Evolutionary conservation across 805 yeast species (phyloP).

Genomic region (Monosporozyma aerobia): DNA sequence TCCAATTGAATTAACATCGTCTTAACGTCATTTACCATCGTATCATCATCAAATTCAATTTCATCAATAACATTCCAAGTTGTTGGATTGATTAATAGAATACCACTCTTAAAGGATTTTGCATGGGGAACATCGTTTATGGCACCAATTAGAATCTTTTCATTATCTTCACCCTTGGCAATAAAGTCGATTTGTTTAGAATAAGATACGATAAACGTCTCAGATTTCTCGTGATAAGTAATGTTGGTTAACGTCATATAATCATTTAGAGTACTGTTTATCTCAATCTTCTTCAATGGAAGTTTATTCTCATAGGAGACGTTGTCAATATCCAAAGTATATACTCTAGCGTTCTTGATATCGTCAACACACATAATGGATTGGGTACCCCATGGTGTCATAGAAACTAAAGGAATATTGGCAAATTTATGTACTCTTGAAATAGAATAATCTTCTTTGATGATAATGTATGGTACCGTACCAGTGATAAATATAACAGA

Average conservation of each 20-base stretch:
- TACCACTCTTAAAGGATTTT: slow-evolving; percentile 44
- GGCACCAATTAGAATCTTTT: slow-evolving; percentile 46
- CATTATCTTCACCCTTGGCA: slow-evolving; percentile 68
- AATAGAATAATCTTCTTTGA: slow-evolving; percentile 53
- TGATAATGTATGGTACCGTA: slow-evolving; percentile 54
- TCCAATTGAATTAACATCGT: slow-evolving; percentile 32
- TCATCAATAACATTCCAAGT: slow-evolving; percentile 73
- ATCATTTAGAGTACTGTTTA: slow-evolving; percentile 35
- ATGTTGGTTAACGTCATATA: slow-evolving; percentile 49
- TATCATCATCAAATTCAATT: slow-evolving; percentile 56
- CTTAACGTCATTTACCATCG: slow-evolving; percentile 37
- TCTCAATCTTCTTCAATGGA: slow-evolving; percentile 43
- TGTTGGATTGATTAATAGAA: slow-evolving; percentile 61
- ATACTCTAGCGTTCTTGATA: slow-evolving; percentile 54
- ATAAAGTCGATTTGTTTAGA: slow-evolving; percentile 48
- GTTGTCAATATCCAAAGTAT: slow-evolving; percentile 27
- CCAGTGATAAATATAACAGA: slow-evolving; percentile 67
- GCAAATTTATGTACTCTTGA: slow-evolving; percentile 64
- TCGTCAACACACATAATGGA: slow-evolving; percentile 63
- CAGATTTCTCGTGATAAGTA: slow-evolving; percentile 58
- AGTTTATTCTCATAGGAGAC: slow-evolving; percentile 49
- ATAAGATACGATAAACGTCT: slow-evolving; percentile 56
- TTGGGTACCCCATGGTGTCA: slow-evolving; percentile 33
- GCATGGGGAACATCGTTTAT: slow-evolving; percentile 42
- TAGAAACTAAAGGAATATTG: slow-evolving; percentile 53